phyloP scores from a whole-genome alignment of 306 rosid genomes.

The Casuarina glauca region DNA sequence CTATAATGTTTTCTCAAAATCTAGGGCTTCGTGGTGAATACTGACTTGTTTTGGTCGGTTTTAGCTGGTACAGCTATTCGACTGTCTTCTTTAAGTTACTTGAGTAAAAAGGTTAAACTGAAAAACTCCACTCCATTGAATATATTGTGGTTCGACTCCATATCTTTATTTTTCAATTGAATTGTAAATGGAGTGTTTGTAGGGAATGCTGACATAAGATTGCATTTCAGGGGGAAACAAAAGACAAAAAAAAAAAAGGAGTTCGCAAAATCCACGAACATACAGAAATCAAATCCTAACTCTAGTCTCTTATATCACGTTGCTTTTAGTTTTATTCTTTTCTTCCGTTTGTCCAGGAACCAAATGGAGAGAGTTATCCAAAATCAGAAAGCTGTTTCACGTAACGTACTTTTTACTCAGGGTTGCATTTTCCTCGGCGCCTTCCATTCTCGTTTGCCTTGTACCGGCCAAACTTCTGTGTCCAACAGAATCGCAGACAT shows the following conservation, averaged over 20 bases:
- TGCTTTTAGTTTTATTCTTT: not conserved
- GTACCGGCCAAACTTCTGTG: not conserved
- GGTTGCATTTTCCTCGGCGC: constrained; percentile 22
- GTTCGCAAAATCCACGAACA: not conserved
- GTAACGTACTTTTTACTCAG: constrained; percentile 49
- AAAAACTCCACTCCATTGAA: too few species aligned
- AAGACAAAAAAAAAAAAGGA: too few species aligned
- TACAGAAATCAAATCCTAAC: not conserved
- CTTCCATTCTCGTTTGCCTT: constrained; percentile 17
- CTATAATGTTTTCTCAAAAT: not conserved
- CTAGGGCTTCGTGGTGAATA: not conserved
- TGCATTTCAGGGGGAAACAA: too few species aligned
- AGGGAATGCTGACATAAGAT: too few species aligned
- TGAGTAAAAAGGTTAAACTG: not conserved
- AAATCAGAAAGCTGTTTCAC: not conserved
- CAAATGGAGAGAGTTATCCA: not conserved
- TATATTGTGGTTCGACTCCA: too few species aligned
- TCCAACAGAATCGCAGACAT: not conserved
- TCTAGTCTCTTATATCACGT: not conserved
- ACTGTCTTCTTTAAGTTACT: not conserved
- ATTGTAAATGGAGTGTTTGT: too few species aligned
- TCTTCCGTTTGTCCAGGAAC: not conserved
- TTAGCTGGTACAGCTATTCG: not conserved
- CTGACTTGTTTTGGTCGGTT: not conserved
- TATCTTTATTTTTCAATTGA: too few species aligned